Evolutionary conservation across 2,329 filamentous ascomycete species (phyloP), one percentile per base, ranked within the genome.

Genomic region (Colletotrichum tamarilloi): DNA sequence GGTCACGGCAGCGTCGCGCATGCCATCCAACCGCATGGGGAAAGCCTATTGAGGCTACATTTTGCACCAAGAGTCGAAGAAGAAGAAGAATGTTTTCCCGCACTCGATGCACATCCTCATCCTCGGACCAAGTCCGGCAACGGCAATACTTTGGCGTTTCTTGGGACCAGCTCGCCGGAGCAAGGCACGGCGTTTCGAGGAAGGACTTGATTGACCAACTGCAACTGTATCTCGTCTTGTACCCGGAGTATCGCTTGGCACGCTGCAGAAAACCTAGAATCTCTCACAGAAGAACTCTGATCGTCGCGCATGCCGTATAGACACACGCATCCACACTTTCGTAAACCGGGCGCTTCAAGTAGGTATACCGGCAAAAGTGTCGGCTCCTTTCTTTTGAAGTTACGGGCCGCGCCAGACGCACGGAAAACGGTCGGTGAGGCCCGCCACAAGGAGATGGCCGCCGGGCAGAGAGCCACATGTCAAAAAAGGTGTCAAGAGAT

Each of bases 351-450:
- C 32, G 38, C 28, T 28, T 28, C 24, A 38, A 57, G 32, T 35
- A 30, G 9, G 9, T 12, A 35, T 5, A 12, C 32, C 32, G 46
- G 56, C 46, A 11, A 35, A n/a, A 22, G 24, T 32, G 16, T 4
- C 59, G 35, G 35, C 35, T 57, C 35, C 42, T 58, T 53, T 66
- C 30, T 67, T 70, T 46, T 67, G 32, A 32, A 12, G 42, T 9
- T n/a, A 42, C 67, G 42, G 66, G 59, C 66, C 70, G 66, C 70
- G 70, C 59, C 60, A 60, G 67, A 62, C 55, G 55, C 60, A 52
- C 16, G n/a, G 30, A 72, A 55, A 22, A 7, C 38, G 9, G 24
- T 59, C 59, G 59, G 69, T 59, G 53, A 68, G 24, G 22, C 24
- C 30, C 22, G 22, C 19, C 26, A 32, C 9, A 22, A 9, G 24